Conservation (phyloP, 2,329 filamentous ascomycete species). For the Diaporthe sp. region DNA sequence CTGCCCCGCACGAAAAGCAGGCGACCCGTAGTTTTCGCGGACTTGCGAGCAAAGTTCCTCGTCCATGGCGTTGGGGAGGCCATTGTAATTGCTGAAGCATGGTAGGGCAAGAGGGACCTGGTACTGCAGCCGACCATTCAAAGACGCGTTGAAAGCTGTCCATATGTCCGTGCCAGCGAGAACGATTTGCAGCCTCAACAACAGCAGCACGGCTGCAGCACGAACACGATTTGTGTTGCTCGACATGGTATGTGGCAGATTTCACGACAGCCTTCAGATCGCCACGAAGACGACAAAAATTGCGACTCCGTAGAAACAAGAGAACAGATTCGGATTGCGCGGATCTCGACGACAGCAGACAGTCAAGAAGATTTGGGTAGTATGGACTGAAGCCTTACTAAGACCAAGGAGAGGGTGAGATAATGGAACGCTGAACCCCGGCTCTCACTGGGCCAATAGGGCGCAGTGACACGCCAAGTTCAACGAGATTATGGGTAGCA, state of each 20-base stretch:
- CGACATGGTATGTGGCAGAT: neutral
- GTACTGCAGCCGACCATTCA: constrained; percentile 4
- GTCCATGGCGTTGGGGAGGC: constrained; percentile 40
- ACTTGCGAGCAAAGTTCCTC: constrained; percentile 45
- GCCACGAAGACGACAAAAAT: neutral
- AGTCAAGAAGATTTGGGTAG: neutral
- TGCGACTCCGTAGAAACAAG: too few relatives aligned
- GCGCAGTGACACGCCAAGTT: neutral
- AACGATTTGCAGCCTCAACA: neutral
- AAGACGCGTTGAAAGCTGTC: constrained; percentile 4
- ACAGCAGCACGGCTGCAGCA: neutral
- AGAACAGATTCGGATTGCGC: neutral
- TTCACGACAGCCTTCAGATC: neutral
- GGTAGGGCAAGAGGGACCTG: constrained; percentile 44
- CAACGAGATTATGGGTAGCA: neutral
- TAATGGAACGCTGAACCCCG: neutral
- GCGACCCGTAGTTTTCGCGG: constrained; percentile 47
- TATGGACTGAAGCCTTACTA: neutral
- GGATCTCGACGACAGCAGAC: neutral
- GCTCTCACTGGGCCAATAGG: neutral
- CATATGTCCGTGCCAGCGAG: neutral
- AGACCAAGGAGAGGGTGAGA: neutral
- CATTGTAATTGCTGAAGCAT: constrained; percentile 49
- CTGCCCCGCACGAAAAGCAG: constrained; percentile 44
- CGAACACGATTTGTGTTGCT: neutral